Evolutionary conservation across 1,139 yeast species (phyloP).

Genomic region (Zygosaccharomyces pseudobailii): DNA sequence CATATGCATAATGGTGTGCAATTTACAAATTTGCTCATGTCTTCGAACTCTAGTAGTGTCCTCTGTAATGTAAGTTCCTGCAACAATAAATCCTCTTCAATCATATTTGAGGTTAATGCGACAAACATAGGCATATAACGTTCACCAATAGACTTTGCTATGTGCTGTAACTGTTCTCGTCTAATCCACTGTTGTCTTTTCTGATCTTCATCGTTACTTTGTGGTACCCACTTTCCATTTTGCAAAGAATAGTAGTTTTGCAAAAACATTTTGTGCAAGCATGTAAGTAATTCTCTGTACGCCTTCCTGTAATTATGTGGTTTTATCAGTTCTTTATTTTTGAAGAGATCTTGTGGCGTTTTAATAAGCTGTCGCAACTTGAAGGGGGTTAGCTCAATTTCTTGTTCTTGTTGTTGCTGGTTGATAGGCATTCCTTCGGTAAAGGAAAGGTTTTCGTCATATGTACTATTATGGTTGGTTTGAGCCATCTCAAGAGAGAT

Average conservation of each 20-base stretch:
- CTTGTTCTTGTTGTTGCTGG: constrained; percentile 2
- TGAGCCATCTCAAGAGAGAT: constrained; percentile 20
- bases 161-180: constrained; percentile 44
- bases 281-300: constrained; percentile 55
- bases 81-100: constrained; percentile 60
- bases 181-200: constrained; percentile 32
- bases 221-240: background rate
- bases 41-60: constrained; percentile 61
- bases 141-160: constrained; percentile 62
- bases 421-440: background rate
- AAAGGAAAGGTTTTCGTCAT: background rate
- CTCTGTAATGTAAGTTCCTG: constrained; percentile 68
- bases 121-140: constrained; percentile 63
- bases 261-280: constrained; percentile 48
- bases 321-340: constrained; percentile 43
- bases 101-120: constrained; percentile 63
- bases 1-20: constrained; percentile 71
- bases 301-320: constrained; percentile 66
- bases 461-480: constrained; percentile 1
- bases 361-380: constrained; percentile 57
- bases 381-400: constrained; percentile 47
- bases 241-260: constrained; percentile 4
- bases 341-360: constrained; percentile 60
- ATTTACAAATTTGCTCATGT: constrained; percentile 41
- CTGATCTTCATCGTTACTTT: constrained; percentile 3